Evolutionary conservation across 192 early-diverging fungal genomes (phyloP).

Genomic region (Pecoramyces ruminantium): DNA sequence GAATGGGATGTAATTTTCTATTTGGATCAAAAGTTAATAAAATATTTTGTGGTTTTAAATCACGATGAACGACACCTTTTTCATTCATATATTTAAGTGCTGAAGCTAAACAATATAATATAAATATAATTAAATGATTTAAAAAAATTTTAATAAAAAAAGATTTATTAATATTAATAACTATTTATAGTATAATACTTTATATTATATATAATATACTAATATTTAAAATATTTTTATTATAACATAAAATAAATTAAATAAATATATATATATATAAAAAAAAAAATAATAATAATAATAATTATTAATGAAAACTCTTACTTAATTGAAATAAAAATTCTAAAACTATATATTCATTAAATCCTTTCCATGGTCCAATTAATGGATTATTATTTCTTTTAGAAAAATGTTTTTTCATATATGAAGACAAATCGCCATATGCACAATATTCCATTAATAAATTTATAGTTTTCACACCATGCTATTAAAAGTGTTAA

Average conservation of each 20-base stretch:
- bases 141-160: no score
- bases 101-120: slow-evolving; percentile 26
- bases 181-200: no score
- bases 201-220: no score
- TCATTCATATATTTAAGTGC: slow-evolving; percentile 79
- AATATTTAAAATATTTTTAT: no score
- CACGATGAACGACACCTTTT: slow-evolving; percentile 81
- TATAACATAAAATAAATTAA: no score
- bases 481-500: background rate
- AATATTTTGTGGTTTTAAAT: slow-evolving; percentile 79
- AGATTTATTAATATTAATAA: no score
- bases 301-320: background rate
- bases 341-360: slow-evolving; percentile 60
- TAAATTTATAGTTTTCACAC: slow-evolving; percentile 83
- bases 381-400: background rate
- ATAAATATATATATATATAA: background rate
- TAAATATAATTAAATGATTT: no score
- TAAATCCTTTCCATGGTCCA: slow-evolving; percentile 56
- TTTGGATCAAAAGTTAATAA: background rate
- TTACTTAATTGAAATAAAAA: slow-evolving; percentile 33
- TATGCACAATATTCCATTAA: slow-evolving; percentile 96
- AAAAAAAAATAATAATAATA: slow-evolving; percentile 2
- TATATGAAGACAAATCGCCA: slow-evolving; percentile 82
- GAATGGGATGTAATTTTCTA: background rate
- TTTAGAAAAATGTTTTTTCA: slow-evolving; percentile 26